Evolutionary conservation across 306 rosid species (phyloP), one percentile per base, ranked within the genome.

Genomic region (Gynostemma pentaphyllum): DNA sequence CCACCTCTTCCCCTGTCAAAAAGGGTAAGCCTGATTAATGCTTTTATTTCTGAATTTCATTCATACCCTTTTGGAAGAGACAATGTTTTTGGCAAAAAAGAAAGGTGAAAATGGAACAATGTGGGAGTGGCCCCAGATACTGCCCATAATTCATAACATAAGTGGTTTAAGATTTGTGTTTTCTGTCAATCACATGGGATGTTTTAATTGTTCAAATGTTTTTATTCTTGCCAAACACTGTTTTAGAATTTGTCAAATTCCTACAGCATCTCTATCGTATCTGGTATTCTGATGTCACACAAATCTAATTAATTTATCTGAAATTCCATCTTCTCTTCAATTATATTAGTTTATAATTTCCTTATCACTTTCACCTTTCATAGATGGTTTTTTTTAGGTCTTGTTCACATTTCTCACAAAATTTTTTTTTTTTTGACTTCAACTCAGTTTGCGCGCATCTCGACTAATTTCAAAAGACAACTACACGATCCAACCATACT

Each of bases 121-220:
- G 64, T 34, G 64, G 18, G 18, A n/a, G 45, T 57, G 63, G 64
- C 45, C 32, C 10, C 32, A 30, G 36, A 57, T 57, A 26, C 18
- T 36, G 11, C 29, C 29, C 64, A 56, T 56, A 2, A 50, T 23
- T 22, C 28, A 4, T 49, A n/a, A n/a, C n/a, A 0, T 9, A 23
- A 56, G 9, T 56, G n/a, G 7, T 30, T 30, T 30, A 30, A 55
- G 27, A 10, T 32, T 54, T 19, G 0, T 7, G 19, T 59, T 37
- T 69, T 5, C 18, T 84, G 83, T 81, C 92, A 77, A 13, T 80
- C 95, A 89, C 97, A 84, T 89, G 95, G 74, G 65, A 46, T 79
- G 89, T 82, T 82, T n/a, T 69, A 72, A 39, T 60, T 82, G 78
- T 82, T 48, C 70, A 61, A 26, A 7, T 55, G 71, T 76, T 88